Evolutionary conservation across 2,329 filamentous ascomycete species (phyloP), one percentile per base, ranked within the genome.

Genomic region (Ilyonectria robusta): DNA sequence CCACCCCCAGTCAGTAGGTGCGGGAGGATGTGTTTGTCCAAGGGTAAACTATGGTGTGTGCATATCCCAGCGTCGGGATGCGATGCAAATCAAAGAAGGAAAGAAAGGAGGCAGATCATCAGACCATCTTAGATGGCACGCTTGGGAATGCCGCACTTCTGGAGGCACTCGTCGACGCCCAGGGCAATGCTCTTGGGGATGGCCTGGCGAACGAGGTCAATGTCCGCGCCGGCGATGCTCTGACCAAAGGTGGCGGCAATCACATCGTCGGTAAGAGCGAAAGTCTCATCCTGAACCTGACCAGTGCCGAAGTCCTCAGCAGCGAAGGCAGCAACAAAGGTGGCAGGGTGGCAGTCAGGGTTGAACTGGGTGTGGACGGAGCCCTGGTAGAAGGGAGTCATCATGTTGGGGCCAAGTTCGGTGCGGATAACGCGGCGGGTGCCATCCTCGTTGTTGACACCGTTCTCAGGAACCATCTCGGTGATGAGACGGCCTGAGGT

Each of bases 341-440:
- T 79, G 61, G 84, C 84, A 40, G 82, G 77, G 48, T 82, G 79
- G 77, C 87, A 89, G 70, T 84, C 80, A 1, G 87, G 86, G 79
- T 89, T 90, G 77, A 83, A 87, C 74, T 88, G 85, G 8, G 83
- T 85, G 78, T 90, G 88, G 23, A 88, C 75, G 6, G 83, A 81
- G 29, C 87, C 88, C 75, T 85, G 83, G 71, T 84, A 86, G 79
- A 89, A 88, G 54, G 85, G 82, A 3, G 85, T 86, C 79, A 87
- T 85, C 77, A 85, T 82, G 76, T 82, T 82, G 66, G 79, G 76
- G 11, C 71, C 72, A 44, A 89, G 76, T 57, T 79, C 79, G 65
- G 80, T 76, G 71, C 78, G 77, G 61, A 85, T 85, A 48, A 84
- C 82, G 70, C 84, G 79, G 23, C 79, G 83, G 26, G 76, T 79